Evolutionary conservation across 805 yeast genomes (phyloP).

Genomic region (Nakazawaea siamensis): DNA sequence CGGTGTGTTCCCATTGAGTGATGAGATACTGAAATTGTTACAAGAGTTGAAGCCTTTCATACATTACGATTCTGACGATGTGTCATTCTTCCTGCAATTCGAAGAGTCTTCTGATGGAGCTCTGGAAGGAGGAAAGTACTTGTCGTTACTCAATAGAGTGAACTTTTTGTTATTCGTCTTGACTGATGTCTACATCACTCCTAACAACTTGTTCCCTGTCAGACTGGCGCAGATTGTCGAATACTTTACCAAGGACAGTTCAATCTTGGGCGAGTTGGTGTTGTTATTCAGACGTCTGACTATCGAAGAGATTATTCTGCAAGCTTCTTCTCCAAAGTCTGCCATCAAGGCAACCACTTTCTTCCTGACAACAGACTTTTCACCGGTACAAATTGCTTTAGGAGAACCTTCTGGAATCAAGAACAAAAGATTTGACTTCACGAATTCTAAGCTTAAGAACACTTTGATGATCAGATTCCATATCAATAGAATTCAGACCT

Average conservation of each 20-base stretch:
- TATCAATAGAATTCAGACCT: conserved; percentile 36
- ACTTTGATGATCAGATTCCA: conserved; percentile 47
- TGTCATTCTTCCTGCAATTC: conserved; percentile 29
- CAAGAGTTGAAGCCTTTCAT: conserved; percentile 17
- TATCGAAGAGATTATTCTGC: conserved; percentile 48
- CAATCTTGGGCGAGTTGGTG: conserved; percentile 35
- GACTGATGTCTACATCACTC: conserved; percentile 49
- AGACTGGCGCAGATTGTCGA: conserved; percentile 32
- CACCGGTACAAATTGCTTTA: conserved; percentile 34
- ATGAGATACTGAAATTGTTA: conserved; percentile 12
- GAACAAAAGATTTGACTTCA: conserved; percentile 29
- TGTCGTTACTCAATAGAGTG: conserved; percentile 28
- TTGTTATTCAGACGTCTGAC: conserved; percentile 41
- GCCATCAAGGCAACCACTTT: conserved; percentile 37
- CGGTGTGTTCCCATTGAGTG: conserved; percentile 24
- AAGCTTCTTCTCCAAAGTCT: conserved; percentile 37
- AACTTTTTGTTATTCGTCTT: conserved; percentile 41
- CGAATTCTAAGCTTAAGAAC: conserved; percentile 56
- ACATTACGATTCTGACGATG: conserved; percentile 19
- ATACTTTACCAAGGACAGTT: conserved; percentile 32
- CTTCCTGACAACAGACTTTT: conserved; percentile 23
- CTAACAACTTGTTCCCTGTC: conserved; percentile 39
- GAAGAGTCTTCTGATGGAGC: conserved; percentile 18
- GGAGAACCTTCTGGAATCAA: conserved; percentile 30
- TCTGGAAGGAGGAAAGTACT: conserved; percentile 22